These are phyloP conservation scores for Aphanoascus verrucosus DNA, from an alignment of 2,329 filamentous ascomycete genomes.

Conservation along the genomic window DNA sequence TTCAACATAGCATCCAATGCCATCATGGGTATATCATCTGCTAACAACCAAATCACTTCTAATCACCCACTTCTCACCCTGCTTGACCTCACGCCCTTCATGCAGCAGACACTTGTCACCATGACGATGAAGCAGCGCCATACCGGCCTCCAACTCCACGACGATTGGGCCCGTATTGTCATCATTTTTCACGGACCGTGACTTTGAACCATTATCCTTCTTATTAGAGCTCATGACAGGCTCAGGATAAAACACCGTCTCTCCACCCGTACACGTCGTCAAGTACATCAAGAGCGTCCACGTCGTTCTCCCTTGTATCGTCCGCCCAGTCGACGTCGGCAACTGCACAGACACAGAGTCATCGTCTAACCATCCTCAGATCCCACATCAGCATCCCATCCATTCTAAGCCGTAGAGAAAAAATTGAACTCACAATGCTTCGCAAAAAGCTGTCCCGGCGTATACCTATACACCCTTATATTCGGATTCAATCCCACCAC, in stretches of 20 bases:
- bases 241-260: constrained; percentile 84
- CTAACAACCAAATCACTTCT: constrained; percentile 59
- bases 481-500: constrained; percentile 78
- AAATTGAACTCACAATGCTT: constrained; percentile 65
- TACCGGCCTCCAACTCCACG: constrained; percentile 68
- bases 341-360: constrained; percentile 67
- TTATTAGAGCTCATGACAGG: constrained; percentile 29
- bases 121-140: constrained; percentile 78
- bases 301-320: constrained; percentile 57
- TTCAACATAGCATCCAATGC: not conserved
- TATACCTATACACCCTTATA: constrained; percentile 81
- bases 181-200: not conserved
- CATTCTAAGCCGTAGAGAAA: not conserved
- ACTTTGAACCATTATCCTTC: constrained; percentile 2
- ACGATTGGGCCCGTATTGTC: constrained; percentile 52
- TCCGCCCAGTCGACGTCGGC: constrained; percentile 30
- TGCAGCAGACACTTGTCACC: constrained; percentile 83
- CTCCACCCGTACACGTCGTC: constrained; percentile 72
- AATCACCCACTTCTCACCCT: constrained; percentile 85
- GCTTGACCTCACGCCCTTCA: constrained; percentile 67
- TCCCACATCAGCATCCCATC: not conserved
- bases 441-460: constrained; percentile 78
- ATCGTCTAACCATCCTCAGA: constrained; percentile 55
- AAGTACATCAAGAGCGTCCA: constrained; percentile 89
- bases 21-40: constrained; percentile 19